These are phyloP conservation scores for Moricandia moricandioides DNA, from an alignment of 345 rosid genomes.

Conservation along the genomic window DNA sequence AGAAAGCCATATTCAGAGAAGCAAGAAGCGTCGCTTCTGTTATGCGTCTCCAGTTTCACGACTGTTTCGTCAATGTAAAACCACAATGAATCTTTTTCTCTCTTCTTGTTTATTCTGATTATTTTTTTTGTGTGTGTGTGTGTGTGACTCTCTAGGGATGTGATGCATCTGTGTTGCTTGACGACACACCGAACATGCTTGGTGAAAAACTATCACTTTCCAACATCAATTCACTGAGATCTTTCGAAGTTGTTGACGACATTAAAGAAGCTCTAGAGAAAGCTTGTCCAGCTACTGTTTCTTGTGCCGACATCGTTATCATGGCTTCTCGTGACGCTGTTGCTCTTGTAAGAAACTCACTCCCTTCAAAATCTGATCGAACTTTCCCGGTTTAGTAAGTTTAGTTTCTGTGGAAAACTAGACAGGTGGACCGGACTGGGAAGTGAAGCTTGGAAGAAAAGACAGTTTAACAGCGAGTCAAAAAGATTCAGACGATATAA, in stretches of 20 bases:
- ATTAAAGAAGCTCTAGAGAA: constrained; percentile 68
- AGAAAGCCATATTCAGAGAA: constrained; percentile 57
- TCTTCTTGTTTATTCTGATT: background rate
- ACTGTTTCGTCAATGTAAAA: constrained; percentile 86
- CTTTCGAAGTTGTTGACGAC: constrained; percentile 71
- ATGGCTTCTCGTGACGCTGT: constrained; percentile 94
- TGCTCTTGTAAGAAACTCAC: constrained; percentile 49
- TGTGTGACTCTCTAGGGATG: constrained; percentile 54
- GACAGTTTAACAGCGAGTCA: constrained; percentile 86
- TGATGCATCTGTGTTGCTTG: constrained; percentile 81
- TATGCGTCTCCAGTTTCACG: constrained; percentile 96
- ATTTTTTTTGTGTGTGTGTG: background rate
- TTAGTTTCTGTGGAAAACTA: constrained; percentile 16
- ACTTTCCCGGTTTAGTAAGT: background rate
- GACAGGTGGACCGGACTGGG: constrained; percentile 93
- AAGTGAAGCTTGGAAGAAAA: constrained; percentile 72
- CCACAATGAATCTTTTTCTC: background rate
- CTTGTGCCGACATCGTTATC: constrained; percentile 86
- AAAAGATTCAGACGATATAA: constrained; percentile 56
- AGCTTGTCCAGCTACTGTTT: constrained; percentile 72
- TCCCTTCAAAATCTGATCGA: no score
- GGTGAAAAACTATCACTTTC: constrained; percentile 85
- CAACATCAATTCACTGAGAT: constrained; percentile 78
- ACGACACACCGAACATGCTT: constrained; percentile 71
- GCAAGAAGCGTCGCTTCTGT: constrained; percentile 85